These are phyloP conservation scores for Pseudopithomyces maydicus DNA, from an alignment of 2,329 filamentous ascomycete species.

Conservation along the genomic window DNA sequence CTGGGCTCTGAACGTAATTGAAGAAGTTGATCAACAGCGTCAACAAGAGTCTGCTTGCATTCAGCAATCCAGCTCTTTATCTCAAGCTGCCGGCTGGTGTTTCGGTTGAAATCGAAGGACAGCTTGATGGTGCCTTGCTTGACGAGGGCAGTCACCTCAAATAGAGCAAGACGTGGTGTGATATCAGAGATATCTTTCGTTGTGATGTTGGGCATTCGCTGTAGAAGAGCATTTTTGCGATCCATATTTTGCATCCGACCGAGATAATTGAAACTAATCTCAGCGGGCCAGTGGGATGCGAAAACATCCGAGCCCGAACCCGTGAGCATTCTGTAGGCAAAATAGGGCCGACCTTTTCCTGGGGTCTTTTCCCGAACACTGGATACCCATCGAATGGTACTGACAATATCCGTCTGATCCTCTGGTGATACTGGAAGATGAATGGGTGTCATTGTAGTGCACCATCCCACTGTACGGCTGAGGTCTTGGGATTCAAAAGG, in stretches of 20 bases:
- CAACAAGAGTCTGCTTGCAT: slow-evolving; percentile 33
- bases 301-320: slow-evolving; percentile 32
- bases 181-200: slow-evolving; percentile 30
- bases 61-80: slow-evolving; percentile 37
- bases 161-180: slow-evolving; percentile 36
- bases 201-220: slow-evolving; percentile 24
- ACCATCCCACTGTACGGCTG: slow-evolving; percentile 58
- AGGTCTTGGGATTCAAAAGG: slow-evolving; percentile 54
- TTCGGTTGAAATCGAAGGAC: slow-evolving; percentile 38
- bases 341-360: slow-evolving; percentile 40
- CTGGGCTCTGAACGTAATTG: slow-evolving; percentile 30
- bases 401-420: slow-evolving; percentile 35
- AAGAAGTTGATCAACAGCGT: slow-evolving; percentile 36
- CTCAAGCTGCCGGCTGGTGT: slow-evolving; percentile 34
- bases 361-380: slow-evolving; percentile 36
- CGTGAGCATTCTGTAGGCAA: slow-evolving; percentile 31
- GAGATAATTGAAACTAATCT: slow-evolving; percentile 41
- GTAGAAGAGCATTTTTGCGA: slow-evolving; percentile 33
- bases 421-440: slow-evolving; percentile 27
- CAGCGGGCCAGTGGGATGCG: slow-evolving; percentile 39
- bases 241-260: slow-evolving; percentile 38
- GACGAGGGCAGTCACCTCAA: slow-evolving; percentile 38
- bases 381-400: slow-evolving; percentile 40
- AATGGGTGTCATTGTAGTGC: slow-evolving; percentile 48
- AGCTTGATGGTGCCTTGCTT: slow-evolving; percentile 36